These are phyloP conservation scores for Desmodesmus armatus DNA, from an alignment of 139 green algal species.

Conservation along the genomic window DNA sequence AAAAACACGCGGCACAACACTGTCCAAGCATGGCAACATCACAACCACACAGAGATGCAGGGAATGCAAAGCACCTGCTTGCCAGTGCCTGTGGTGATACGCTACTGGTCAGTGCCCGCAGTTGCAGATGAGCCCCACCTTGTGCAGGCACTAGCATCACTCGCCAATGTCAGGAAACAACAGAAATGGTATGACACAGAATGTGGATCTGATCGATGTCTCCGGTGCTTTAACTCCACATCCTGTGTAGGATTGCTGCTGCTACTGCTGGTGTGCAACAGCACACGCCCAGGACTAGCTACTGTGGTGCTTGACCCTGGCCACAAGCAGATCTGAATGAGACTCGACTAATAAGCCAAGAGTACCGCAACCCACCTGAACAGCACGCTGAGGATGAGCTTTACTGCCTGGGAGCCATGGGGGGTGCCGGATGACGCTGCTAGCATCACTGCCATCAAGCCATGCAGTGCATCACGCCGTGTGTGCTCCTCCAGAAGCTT, in stretches of 20 bases:
- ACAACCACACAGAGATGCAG: background rate
- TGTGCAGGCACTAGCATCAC: too few relatives aligned
- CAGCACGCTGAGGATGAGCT: constrained; percentile 53
- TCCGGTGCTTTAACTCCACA: background rate
- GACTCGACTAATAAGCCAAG: too few relatives aligned
- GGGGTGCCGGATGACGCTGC: constrained; percentile 15
- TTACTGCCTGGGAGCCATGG: background rate
- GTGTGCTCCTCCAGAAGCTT: constrained; percentile 37
- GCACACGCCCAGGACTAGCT: background rate
- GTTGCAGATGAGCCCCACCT: background rate
- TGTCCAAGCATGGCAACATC: background rate
- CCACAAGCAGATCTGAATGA: too few relatives aligned
- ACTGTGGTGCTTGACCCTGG: background rate
- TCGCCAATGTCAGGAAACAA: too few relatives aligned
- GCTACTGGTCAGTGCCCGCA: too few relatives aligned
- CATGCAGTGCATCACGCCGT: constrained; percentile 54
- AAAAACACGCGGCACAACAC: background rate
- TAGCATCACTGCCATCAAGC: constrained; percentile 51
- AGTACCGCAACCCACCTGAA: constrained; percentile 38
- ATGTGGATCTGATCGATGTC: background rate
- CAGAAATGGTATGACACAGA: background rate
- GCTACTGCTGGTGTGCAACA: background rate
- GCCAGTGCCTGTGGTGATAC: too few relatives aligned
- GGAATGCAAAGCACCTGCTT: too few relatives aligned
- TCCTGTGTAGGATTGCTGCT: background rate